Percentiles rank a stretch among this genome's conserved stretches.
Conservation (phyloP, 2,329 filamentous ascomycete species). For the Aspergillus sp. region DNA sequence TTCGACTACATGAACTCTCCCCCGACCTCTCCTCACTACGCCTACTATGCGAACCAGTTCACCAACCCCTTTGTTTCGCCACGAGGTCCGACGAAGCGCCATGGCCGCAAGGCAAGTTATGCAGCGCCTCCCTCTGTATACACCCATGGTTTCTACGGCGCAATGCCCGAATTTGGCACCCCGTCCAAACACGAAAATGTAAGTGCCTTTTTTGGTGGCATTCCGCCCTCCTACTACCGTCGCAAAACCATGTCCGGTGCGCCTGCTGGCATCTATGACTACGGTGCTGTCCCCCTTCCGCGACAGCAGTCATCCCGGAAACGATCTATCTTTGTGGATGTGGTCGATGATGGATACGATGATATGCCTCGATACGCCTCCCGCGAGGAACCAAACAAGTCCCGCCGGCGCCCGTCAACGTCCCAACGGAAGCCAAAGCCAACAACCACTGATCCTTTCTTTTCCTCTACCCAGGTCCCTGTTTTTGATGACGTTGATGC, state of each 20-base stretch:
- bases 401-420: slow-evolving; percentile 28
- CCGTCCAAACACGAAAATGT: slow-evolving; percentile 63
- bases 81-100: slow-evolving; percentile 46
- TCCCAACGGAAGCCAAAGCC: slow-evolving; percentile 44
- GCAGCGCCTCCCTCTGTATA: slow-evolving; percentile 43
- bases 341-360: slow-evolving; percentile 56
- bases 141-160: slow-evolving; percentile 48
- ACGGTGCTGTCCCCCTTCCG: slow-evolving; percentile 10
- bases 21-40: slow-evolving; percentile 52
- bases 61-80: slow-evolving; percentile 50
- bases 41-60: slow-evolving; percentile 57
- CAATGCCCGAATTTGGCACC: slow-evolving; percentile 50
- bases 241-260: slow-evolving; percentile 49
- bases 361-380: slow-evolving; percentile 47
- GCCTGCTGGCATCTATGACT: slow-evolving; percentile 22
- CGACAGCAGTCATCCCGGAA: slow-evolving; percentile 42
- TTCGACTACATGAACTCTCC: slow-evolving; percentile 51
- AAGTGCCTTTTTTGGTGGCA: slow-evolving; percentile 58
- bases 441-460: slow-evolving; percentile 51
- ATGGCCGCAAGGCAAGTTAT: slow-evolving; percentile 59
- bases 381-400: slow-evolving; percentile 41
- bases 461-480: slow-evolving; percentile 55
- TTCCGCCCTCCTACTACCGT: slow-evolving; percentile 37
- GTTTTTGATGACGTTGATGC: slow-evolving; percentile 55
- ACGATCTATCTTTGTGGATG: slow-evolving; percentile 58